Conservation (phyloP, 176 grass and related monocot genomes). For the Thalia dealbata region DNA sequence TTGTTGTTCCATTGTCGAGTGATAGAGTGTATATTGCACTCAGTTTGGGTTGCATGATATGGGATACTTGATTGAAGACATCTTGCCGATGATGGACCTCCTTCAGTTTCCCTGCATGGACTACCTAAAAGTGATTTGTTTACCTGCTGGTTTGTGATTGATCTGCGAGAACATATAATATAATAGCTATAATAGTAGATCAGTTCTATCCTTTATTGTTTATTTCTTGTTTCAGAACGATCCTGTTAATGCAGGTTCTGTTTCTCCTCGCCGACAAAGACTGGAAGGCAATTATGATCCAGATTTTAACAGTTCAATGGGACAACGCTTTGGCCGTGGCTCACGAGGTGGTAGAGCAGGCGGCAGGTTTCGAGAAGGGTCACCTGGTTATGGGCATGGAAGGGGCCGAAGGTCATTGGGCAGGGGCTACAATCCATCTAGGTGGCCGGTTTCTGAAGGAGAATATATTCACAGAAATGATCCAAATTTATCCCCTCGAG, state of each 20-base stretch:
- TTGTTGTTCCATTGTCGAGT: neutral
- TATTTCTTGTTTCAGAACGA: slow-evolving; percentile 54
- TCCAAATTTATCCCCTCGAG: slow-evolving; percentile 83
- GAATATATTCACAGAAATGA: slow-evolving; percentile 92
- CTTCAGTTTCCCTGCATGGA: slow-evolving; percentile 5
- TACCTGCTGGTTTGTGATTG: neutral
- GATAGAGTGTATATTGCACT: neutral
- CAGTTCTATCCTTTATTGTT: slow-evolving; percentile 20
- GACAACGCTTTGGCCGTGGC: slow-evolving; percentile 36
- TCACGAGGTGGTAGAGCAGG: slow-evolving; percentile 58
- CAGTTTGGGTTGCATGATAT: neutral
- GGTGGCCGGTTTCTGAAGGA: slow-evolving; percentile 41
- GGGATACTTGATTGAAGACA: neutral
- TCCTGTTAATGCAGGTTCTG: slow-evolving; percentile 42
- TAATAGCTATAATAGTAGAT: slow-evolving; percentile 14
- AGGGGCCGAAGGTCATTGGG: slow-evolving; percentile 50
- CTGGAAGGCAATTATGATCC: slow-evolving; percentile 19
- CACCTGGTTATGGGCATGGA: slow-evolving; percentile 34
- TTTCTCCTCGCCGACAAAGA: slow-evolving; percentile 32
- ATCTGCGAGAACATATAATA: slow-evolving; percentile 6
- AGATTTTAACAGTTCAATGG: slow-evolving; percentile 37
- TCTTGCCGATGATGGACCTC: neutral
- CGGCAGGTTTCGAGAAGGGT: slow-evolving; percentile 51
- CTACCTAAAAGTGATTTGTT: neutral
- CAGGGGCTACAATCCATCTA: slow-evolving; percentile 40